Evolutionary conservation across 768 basidiomycete genomes (phyloP), one percentile per base, ranked within the genome.

Genomic region (Lenzites betulinus): DNA sequence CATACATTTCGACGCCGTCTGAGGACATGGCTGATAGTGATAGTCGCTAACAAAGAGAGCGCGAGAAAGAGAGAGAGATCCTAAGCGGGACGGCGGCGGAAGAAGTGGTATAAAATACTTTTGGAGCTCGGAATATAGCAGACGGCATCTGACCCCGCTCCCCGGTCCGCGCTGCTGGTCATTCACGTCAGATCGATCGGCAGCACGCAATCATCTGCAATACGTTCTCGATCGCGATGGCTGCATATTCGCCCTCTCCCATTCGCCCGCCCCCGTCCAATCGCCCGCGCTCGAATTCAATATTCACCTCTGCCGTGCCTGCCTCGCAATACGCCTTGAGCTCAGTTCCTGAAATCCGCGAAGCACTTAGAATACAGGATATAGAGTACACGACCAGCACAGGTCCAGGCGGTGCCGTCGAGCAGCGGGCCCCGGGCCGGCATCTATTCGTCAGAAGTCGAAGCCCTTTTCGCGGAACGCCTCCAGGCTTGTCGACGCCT

Each of bases 381-480:
- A 39, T 39, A 54, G 22, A 16, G 51, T 52, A 41, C 56, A 63
- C 33, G 43, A 50, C 43, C 46, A 52, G 39, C 22, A 23, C 49
- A 33, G 35, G 30, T 54, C 39, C 44, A 33, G 11, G 20, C 23
- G 6, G 3, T 22, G 43, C 18, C 39, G 15, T 4, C 52, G 16
- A 8, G 15, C 28, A 16, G 39, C 1, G 25, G 5, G 12, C n/a
- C 15, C 53, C 18, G 7, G 28, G 15, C 25, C 33, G 38, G 48
- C 33, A 33, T 36, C 33, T 33, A 41, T 47, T n/a, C 16, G 28
- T 64, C 60, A 96, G 71, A 97, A 98, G 59, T 98, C 95, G 70
- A 98, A 93, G 3, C 95, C 95, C 61, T 91, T 87, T 63, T 78
- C 78, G 48, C 92, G 81, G 79, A 98, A 99, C 39, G 80, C 68